Evolutionary conservation across 345 rosid genomes (phyloP), one percentile per base, ranked within the genome.

Genomic region (Hypericum perforatum): DNA sequence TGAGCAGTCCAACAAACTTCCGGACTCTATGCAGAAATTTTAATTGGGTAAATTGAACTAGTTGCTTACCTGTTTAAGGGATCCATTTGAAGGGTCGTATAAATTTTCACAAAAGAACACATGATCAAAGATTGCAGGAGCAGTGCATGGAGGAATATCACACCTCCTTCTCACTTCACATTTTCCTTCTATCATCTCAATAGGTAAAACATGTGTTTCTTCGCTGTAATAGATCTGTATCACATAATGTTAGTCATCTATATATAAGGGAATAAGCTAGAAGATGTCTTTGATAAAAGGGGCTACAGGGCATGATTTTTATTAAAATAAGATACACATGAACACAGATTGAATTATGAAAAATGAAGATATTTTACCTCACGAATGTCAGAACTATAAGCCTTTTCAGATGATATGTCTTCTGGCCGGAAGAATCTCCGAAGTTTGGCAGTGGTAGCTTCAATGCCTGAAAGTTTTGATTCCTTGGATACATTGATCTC

Each of bases 91-190:
- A 59, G 95, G 77, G 70, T 91, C 96, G 71, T 76, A 87, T 7
- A 78, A 43, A 52, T 62, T 75, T 54, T 91, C 95, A 56, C 98
- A 91, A 58, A 79, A 87, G 82, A 91, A 91, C n/a, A 78, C 67
- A 48, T 87, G 82, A 42, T 85, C 76, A 72, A 66, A 78, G 54
- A 81, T 71, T 39, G 72, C 71, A 57, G 76, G 74, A 54, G 62
- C 62, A 53, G 52, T 63, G 63, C 50, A 42, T 32, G 70, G 43
- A 0, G 85, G 84, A 69, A 91, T 38, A 58, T 87, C 86, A 53
- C 9, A 62, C 63, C 78, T 91, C 82, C 69, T 86, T 70, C 84
- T 81, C 48, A 86, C 87, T 66, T 87, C 89, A 68, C 96, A 91
- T 64, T 82, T 91, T 37, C 98, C 95, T 72, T 76, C 70, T 51